phyloP scores from a whole-genome alignment of 1,139 yeast genomes.

The Geotrichum fermentans region DNA sequence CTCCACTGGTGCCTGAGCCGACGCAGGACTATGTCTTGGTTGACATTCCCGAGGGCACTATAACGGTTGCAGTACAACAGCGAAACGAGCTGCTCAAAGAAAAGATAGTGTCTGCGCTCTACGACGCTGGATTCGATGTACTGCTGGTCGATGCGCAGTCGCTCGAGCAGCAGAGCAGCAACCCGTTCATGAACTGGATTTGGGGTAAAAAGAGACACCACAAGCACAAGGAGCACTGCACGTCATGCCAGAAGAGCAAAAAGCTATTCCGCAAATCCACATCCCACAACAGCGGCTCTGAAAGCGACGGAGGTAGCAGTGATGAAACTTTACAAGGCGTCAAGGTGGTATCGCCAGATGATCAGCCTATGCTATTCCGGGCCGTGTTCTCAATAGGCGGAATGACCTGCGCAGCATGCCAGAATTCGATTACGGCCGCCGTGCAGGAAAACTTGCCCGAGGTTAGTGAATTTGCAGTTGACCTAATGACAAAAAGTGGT shows the following conservation, averaged over 20 bases:
- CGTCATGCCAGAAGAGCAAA: conserved; percentile 33
- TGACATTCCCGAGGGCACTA: conserved; percentile 8
- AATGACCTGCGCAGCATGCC: conserved; percentile 64
- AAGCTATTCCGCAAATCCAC: not conserved
- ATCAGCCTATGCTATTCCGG: conserved; percentile 34
- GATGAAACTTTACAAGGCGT: conserved; percentile 18
- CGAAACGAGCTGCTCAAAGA: conserved; percentile 4
- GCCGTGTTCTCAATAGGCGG: conserved; percentile 58
- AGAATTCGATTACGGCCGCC: conserved; percentile 44
- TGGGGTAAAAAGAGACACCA: conserved; percentile 24
- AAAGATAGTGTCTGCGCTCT: conserved; percentile 5
- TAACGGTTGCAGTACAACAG: conserved; percentile 11
- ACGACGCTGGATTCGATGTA: conserved; percentile 34
- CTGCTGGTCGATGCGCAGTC: conserved; percentile 24
- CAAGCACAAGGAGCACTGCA: conserved; percentile 39
- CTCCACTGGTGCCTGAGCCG: conserved; percentile 4
- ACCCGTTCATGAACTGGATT: conserved; percentile 17
- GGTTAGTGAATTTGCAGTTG: conserved; percentile 36
- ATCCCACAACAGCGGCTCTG: not conserved
- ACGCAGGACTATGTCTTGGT: conserved; percentile 8
- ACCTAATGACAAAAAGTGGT: conserved; percentile 36
- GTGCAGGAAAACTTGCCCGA: conserved; percentile 41
- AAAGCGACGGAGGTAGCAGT: conserved; percentile 15
- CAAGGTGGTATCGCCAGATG: conserved; percentile 21
- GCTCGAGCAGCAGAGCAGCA: conserved; percentile 16